Percentiles rank a stretch among this genome's conserved stretches.
These are phyloP conservation scores for Nicotiana tomentosiformis DNA, from an alignment of 257 asterid species.

Conservation along the genomic window DNA sequence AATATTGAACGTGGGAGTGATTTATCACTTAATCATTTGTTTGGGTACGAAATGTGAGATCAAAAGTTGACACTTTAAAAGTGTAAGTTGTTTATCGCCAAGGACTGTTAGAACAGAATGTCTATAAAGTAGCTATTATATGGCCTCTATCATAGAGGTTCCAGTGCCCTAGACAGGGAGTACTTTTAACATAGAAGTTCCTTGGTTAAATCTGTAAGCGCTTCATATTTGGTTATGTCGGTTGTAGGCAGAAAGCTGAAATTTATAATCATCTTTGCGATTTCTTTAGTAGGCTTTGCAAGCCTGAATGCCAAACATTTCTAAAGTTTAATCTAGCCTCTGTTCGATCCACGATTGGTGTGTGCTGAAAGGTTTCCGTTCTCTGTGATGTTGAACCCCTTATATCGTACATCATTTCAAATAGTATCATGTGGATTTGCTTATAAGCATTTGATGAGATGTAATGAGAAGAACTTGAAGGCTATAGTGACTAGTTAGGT, in stretches of 20 bases:
- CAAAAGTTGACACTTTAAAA: background rate
- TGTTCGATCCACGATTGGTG: background rate
- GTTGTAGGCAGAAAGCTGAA: background rate
- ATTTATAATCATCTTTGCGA: background rate
- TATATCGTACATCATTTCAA: background rate
- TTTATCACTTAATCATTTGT: background rate
- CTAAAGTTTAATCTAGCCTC: background rate
- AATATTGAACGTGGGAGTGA: background rate
- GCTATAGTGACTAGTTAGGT: background rate
- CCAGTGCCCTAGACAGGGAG: background rate
- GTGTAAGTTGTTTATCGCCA: background rate
- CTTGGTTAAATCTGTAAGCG: background rate
- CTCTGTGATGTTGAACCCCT: background rate
- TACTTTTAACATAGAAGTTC: background rate
- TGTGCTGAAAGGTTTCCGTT: background rate
- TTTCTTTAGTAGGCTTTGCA: background rate
- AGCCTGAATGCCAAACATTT: background rate
- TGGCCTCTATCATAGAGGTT: background rate
- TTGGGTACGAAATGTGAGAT: background rate
- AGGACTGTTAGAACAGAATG: background rate
- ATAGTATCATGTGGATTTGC: background rate
- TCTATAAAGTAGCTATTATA: background rate
- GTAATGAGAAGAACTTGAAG: background rate
- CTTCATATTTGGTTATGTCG: background rate
- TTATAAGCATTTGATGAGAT: background rate